Evolutionary conservation across 2,329 filamentous ascomycete species (phyloP).

Genomic region (Pseudocercospora cruenta): DNA sequence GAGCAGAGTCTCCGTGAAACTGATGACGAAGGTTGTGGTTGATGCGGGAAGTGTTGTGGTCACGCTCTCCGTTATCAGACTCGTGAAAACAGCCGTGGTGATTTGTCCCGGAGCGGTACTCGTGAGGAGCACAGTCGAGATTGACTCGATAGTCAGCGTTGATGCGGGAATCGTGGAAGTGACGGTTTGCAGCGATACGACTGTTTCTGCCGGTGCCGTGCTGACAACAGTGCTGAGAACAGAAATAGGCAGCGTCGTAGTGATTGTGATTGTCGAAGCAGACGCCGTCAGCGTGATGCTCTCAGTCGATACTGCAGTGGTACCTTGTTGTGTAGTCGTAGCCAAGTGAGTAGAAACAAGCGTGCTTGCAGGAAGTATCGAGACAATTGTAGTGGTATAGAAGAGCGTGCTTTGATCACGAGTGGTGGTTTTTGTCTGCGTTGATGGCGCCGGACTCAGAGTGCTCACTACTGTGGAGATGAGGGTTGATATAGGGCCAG

Average conservation of each 20-base stretch:
- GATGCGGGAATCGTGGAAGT: background rate
- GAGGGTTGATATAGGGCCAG: background rate
- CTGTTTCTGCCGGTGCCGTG: background rate
- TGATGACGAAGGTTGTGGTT: background rate
- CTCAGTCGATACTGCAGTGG: background rate
- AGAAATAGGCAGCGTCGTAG: background rate
- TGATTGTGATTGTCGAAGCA: background rate
- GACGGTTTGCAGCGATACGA: background rate
- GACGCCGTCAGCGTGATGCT: background rate
- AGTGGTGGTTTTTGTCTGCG: background rate
- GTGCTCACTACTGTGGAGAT: background rate
- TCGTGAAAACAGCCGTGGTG: background rate
- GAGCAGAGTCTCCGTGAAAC: background rate
- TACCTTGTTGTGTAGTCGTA: background rate
- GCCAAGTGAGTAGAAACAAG: background rate
- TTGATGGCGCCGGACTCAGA: background rate
- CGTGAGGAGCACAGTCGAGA: background rate
- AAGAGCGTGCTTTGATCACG: background rate
- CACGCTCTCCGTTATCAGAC: background rate
- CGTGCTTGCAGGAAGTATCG: background rate
- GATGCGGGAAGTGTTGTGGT: background rate
- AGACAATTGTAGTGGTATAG: background rate
- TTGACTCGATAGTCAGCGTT: background rate
- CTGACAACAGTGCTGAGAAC: background rate
- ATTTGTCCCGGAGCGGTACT: background rate